A percentile compares a stretch with the other conserved stretches of the same genome.
Conservation (phyloP, 1,284 basidiomycete species). For the Leucoagaricus sp. region DNA sequence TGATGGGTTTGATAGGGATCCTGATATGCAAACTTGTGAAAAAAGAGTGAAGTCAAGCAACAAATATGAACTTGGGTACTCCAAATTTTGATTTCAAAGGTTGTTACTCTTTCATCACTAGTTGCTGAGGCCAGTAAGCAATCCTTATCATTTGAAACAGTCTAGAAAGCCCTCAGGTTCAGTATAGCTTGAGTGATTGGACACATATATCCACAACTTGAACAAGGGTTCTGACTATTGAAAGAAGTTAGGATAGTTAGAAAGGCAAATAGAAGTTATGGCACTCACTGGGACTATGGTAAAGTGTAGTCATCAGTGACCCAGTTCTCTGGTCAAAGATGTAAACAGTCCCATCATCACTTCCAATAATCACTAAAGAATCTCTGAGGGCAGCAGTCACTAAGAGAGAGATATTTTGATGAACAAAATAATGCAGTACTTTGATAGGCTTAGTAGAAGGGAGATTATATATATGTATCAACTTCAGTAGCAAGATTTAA, state of each 20-base stretch:
- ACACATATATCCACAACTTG: not conserved
- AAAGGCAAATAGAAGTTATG: too few species aligned
- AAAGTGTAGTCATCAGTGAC: not conserved
- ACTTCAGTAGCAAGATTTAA: not conserved
- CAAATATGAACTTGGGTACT: not conserved
- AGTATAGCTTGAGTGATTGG: too few species aligned
- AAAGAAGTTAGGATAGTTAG: not conserved
- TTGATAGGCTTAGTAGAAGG: not conserved
- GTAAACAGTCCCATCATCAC: not conserved
- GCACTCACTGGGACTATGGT: not conserved
- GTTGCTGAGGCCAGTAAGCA: not conserved
- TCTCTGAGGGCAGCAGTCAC: not conserved
- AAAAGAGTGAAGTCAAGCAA: too few species aligned
- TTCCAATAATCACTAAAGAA: not conserved
- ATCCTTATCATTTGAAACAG: not conserved
- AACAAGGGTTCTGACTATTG: not conserved
- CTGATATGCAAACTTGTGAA: too few species aligned
- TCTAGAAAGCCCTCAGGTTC: too few species aligned
- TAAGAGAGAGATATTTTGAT: not conserved
- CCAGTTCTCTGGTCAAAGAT: not conserved
- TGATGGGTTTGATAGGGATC: too few species aligned
- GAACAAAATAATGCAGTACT: not conserved
- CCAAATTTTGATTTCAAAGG: slow-evolving; percentile 3
- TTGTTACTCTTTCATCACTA: not conserved
- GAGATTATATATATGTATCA: slow-evolving; percentile 5